phyloP scores from a whole-genome alignment of 192 early-diverging fungal genomes.

The Gamsiella multidivaricata region DNA sequence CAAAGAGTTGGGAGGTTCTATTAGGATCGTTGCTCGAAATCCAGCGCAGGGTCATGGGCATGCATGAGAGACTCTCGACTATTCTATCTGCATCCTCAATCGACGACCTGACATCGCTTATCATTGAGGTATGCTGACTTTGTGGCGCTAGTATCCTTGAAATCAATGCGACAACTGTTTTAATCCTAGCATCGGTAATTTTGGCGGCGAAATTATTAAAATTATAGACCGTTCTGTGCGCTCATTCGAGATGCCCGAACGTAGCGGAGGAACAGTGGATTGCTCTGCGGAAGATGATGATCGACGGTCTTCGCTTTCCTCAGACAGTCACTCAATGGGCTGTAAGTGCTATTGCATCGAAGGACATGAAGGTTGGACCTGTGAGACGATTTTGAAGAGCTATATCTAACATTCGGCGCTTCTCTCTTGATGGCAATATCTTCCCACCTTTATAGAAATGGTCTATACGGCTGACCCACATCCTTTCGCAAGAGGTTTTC shows the following conservation, averaged over 20 bases:
- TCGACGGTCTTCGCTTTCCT: slow-evolving; percentile 62
- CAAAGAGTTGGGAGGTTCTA: slow-evolving; percentile 66
- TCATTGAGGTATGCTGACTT: slow-evolving; percentile 67
- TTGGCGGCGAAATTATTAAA: too few relatives aligned
- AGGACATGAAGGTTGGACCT: neutral
- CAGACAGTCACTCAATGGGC: slow-evolving; percentile 75
- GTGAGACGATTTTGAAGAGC: neutral
- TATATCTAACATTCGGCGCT: neutral
- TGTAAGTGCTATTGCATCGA: slow-evolving; percentile 55
- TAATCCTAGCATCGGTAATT: too few relatives aligned
- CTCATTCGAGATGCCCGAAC: slow-evolving; percentile 71
- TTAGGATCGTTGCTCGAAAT: slow-evolving; percentile 71
- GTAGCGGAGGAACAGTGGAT: slow-evolving; percentile 67
- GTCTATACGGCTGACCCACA: slow-evolving; percentile 69
- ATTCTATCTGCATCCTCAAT: slow-evolving; percentile 53
- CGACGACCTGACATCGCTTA: slow-evolving; percentile 71
- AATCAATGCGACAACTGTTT: too few relatives aligned
- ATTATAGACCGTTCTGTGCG: slow-evolving; percentile 69
- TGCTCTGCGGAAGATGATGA: slow-evolving; percentile 59
- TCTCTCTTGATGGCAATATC: slow-evolving; percentile 3
- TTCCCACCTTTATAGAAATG: slow-evolving; percentile 59
- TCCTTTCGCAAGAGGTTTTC: slow-evolving; percentile 67
- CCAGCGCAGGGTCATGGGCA: slow-evolving; percentile 66
- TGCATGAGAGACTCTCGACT: slow-evolving; percentile 50
- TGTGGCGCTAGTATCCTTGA: too few relatives aligned